These are phyloP conservation scores for Achaetomiella virescens DNA, from an alignment of 495 filamentous ascomycete species.

Conservation along the genomic window DNA sequence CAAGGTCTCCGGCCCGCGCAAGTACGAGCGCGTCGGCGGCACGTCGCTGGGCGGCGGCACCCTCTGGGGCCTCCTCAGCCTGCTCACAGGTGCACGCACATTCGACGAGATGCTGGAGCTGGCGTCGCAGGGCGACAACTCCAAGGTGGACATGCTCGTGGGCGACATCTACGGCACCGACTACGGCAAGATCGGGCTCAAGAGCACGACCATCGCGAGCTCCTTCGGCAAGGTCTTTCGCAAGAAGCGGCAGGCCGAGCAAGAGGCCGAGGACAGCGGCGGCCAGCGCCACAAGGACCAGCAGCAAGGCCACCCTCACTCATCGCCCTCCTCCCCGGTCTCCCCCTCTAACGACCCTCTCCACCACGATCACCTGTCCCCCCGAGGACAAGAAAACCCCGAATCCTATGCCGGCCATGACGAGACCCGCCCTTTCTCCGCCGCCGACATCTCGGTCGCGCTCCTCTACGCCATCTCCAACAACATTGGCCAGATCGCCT, in stretches of 20 bases:
- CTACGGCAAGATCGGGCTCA: conserved; percentile 90
- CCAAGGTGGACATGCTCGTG: conserved; percentile 91
- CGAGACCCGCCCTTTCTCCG: conserved; percentile 34
- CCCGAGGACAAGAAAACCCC: neutral
- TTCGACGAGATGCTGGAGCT: conserved; percentile 95
- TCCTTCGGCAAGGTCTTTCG: conserved; percentile 95
- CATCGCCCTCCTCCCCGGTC: conserved; percentile 12
- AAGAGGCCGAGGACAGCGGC: conserved; percentile 69
- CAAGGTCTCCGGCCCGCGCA: conserved; percentile 83
- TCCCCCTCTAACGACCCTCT: neutral
- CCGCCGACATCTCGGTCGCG: conserved; percentile 48
- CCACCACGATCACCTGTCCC: no score
- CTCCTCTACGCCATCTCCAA: conserved; percentile 83
- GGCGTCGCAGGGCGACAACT: conserved; percentile 90
- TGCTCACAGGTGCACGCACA: conserved; percentile 80
- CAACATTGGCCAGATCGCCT: conserved; percentile 97
- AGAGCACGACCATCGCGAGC: conserved; percentile 87
- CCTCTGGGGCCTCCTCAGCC: conserved; percentile 86
- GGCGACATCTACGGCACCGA: conserved; percentile 97
- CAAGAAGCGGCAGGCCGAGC: conserved; percentile 69
- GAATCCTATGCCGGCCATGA: neutral
- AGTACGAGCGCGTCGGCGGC: conserved; percentile 85
- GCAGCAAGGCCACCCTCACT: conserved; percentile 15
- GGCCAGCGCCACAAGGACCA: conserved; percentile 50
- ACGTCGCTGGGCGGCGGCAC: conserved; percentile 94